Conservation (phyloP, 2,329 filamentous ascomycete genomes). For the Pseudogymnoascus sp. region DNA sequence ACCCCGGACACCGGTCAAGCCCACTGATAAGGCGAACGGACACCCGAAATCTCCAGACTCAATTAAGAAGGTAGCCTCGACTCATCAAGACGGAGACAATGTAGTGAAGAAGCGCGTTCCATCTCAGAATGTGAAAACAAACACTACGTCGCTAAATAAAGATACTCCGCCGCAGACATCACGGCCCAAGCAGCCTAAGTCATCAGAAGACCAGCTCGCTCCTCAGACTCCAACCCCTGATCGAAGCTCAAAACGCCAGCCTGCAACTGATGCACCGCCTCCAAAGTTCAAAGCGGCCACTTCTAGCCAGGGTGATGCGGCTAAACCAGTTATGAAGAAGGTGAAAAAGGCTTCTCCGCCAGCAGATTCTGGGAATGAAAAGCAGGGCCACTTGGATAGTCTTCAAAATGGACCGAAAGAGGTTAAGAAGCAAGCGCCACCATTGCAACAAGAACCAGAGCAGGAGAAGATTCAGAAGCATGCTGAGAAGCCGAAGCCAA, state of each 20-base stretch:
- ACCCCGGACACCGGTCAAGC: background rate
- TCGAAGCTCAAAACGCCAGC: background rate
- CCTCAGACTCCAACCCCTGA: background rate
- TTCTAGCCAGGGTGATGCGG: background rate
- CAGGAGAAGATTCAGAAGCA: background rate
- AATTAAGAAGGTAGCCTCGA: constrained; percentile 18
- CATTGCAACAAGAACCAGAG: background rate
- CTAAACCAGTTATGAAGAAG: background rate
- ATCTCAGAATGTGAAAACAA: background rate
- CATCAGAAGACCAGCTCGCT: constrained; percentile 14
- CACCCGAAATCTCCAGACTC: constrained; percentile 17
- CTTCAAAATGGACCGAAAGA: background rate
- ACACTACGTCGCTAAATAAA: background rate
- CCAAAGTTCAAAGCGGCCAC: background rate
- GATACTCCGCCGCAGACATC: background rate
- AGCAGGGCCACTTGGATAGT: background rate
- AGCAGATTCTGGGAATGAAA: background rate
- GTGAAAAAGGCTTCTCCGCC: background rate
- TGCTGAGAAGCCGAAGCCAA: background rate
- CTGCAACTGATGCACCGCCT: background rate
- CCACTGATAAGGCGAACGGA: background rate
- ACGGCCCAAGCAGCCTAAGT: constrained; percentile 7
- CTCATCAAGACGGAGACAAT: constrained; percentile 11
- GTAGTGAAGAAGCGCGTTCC: background rate
- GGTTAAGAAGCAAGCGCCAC: background rate